Evolutionary conservation across 768 basidiomycete genomes (phyloP), one percentile per base, ranked within the genome.

Genomic region (Cubamyces sp.): DNA sequence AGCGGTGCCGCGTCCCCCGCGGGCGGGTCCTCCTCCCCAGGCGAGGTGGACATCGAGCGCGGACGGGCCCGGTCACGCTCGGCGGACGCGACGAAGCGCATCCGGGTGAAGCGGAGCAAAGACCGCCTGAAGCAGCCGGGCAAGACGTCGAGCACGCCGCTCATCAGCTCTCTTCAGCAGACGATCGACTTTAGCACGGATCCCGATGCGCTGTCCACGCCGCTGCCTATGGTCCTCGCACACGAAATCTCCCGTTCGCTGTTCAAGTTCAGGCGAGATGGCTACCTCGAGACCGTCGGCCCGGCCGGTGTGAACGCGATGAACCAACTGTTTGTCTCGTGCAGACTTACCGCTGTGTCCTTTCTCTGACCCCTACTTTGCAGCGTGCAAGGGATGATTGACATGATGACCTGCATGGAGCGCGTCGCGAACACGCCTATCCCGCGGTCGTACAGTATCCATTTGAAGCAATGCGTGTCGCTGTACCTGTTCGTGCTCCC

Each of bases 401-500:
- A 95, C 68, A 88, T 93, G 72, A 80, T 98, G 68, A 85, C 87
- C 16, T 80, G 81, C 5, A 92, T 97, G 87, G 95, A 98, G 75
- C 84, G 96, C n/a, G 82, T 95, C 39, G 91, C 92, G 16, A 94
- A 91, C 73, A 92, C 92, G 11, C 90, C 90, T 0, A 91, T 94
- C 52, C 92, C 91, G 19, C 76, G 84, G 42, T 88, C 88, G 41
- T 92, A 94, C 68, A 86, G 91, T 42, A 90, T 98, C 61, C 95
- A 97, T 74, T 78, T 96, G 69, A 96, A 96, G 73, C 96, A 98
- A 87, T 92, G 90, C 66, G 92, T 96, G n/a, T 89, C 91, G 1
- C 76, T 96, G 0, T 97, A 96, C 77, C 85, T 98, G 8, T 94
- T 95, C 71, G 86, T 92, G 19, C 82, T 98, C 8, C 96, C 96